phyloP scores from a whole-genome alignment of 257 asterid species.

The Voacanga thouarsii region DNA sequence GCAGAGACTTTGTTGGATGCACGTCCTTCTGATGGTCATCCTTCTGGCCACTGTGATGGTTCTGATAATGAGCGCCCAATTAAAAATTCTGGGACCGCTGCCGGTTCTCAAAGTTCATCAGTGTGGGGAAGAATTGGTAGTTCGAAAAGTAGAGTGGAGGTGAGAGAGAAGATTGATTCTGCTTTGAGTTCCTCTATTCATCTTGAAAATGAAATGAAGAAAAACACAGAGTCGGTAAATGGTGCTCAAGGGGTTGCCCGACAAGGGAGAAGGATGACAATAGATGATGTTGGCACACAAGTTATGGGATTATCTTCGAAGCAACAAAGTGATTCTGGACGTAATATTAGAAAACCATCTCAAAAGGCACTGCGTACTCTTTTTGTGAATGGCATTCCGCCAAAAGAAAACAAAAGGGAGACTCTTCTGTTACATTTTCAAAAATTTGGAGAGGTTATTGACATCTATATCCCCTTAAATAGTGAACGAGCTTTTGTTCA shows the following conservation, averaged over 20 bases:
- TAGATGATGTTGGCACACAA: slow-evolving; percentile 39
- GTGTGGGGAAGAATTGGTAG: slow-evolving; percentile 67
- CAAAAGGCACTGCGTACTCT: slow-evolving; percentile 79
- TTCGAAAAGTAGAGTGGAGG: slow-evolving; percentile 49
- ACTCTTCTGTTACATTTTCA: slow-evolving; percentile 84
- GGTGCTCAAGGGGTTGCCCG: slow-evolving; percentile 32
- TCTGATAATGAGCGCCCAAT: slow-evolving; percentile 36
- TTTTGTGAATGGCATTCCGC: slow-evolving; percentile 77
- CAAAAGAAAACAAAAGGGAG: slow-evolving; percentile 81
- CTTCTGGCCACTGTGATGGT: slow-evolving; percentile 46
- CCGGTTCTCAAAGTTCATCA: slow-evolving; percentile 62
- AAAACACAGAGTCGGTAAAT: slow-evolving; percentile 34
- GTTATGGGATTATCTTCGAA: slow-evolving; percentile 47
- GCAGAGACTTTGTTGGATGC: slow-evolving; percentile 37
- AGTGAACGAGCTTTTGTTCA: slow-evolving; percentile 90
- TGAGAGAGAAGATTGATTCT: slow-evolving; percentile 43
- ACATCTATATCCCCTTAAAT: slow-evolving; percentile 67
- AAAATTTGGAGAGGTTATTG: slow-evolving; percentile 86
- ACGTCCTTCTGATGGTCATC: slow-evolving; percentile 40
- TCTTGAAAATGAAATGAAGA: slow-evolving; percentile 38
- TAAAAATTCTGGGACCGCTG: slow-evolving; percentile 37
- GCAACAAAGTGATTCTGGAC: slow-evolving; percentile 46
- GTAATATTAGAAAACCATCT: slow-evolving; percentile 51
- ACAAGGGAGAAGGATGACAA: slow-evolving; percentile 41
- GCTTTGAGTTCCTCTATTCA: slow-evolving; percentile 38